Base-by-base conservation (phyloP, 2,329 filamentous ascomycete genomes). In the Nemania sp. region DNA sequence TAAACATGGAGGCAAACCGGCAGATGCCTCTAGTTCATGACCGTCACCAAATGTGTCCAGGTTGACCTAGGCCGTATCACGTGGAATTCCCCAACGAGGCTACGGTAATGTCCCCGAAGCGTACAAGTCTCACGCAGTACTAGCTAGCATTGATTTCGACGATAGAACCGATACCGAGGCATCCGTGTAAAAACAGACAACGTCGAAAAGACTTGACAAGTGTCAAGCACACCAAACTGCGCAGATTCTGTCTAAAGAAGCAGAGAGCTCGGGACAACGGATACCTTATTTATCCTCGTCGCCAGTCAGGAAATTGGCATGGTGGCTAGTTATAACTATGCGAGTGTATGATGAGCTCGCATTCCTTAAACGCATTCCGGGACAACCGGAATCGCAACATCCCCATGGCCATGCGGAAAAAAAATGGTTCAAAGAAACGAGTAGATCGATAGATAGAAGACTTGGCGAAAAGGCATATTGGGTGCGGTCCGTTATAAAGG, bases 401-500 rank as follows among this genome's bases (percentile, higher is more conserved):
- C 39, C 20, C 39, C 6, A 42, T 42, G 18, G 39, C 17, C 17
- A 42, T 20, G 39, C 39, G 11, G 20, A 42, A 25, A 46, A 46
- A n/a, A 25, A 46, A 46, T 13, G 4, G 47, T 18, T 29, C 10
- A 13, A 17, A 18, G 25, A 45, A 29, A 25, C 17, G 18, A n/a
- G 21, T 18, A 4, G 34, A 34, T 12, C 2, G 18, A 48, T 15
- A 18, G 46, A 34, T 39, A 12, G n/a, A n/a, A 32, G 11, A 18
- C 7, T 46, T 10, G 13, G 12, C 13, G 5, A 12, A 3, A 45
- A 18, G 48, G 48, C 17, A 57, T 49, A 25, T 57, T 52, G 47
- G 58, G 48, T 49, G 46, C 53, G 25, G 53, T 52, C n/a, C 25
- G 53, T 47, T 45, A 43, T 60, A 61, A 54, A 61, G 39, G 49